Evolutionary conservation across 148 eudicot genomes (phyloP), one percentile per base, ranked within the genome.

Genomic region (Tetragonia tetragonoides): DNA sequence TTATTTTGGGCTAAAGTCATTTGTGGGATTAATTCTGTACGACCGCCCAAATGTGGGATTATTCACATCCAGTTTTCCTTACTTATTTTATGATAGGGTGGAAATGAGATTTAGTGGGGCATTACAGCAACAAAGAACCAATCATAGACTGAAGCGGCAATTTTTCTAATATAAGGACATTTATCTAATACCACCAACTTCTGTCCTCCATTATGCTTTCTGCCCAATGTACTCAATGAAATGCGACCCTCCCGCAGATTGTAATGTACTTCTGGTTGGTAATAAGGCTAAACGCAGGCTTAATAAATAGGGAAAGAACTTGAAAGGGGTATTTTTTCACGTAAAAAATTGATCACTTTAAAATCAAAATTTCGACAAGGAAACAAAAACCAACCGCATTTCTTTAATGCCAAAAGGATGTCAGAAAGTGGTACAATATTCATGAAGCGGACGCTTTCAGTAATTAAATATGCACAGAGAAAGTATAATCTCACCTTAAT

Each of bases 401-500:
- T 46, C n/a, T 42, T n/a, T 47, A 24, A 23, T 39, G 37, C 61
- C 7, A 6, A 46, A 8, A 44, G 37, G 37, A 14, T 51, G 54
- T 24, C 8, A 54, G 10, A 61, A 51, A 34, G 56, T 28, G 34
- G 34, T 28, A 28, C 34, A 28, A 28, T 28, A 28, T 1, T 18
- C 28, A 10, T 16, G 46, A 21, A 66, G 38, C 6, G 51, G 18
- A 6, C 5, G 40, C 4, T 6, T 39, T 2, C 17, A 3, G 11
- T 59, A 61, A 75, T 44, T 23, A 44, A 44, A 61, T 21, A 75
- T 17, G 62, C n/a, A 20, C 38, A 2, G 16, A 10, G 64, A 72
- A 28, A n/a, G 15, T 51, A 40, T 28, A 38, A 72, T 3, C 75
- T 72, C 51, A 88, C 90, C 90, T 88, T 88, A 39, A 88, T 24